Evolutionary conservation across 257 asterid genomes (phyloP).

Genomic region (Capsicum baccatum): DNA sequence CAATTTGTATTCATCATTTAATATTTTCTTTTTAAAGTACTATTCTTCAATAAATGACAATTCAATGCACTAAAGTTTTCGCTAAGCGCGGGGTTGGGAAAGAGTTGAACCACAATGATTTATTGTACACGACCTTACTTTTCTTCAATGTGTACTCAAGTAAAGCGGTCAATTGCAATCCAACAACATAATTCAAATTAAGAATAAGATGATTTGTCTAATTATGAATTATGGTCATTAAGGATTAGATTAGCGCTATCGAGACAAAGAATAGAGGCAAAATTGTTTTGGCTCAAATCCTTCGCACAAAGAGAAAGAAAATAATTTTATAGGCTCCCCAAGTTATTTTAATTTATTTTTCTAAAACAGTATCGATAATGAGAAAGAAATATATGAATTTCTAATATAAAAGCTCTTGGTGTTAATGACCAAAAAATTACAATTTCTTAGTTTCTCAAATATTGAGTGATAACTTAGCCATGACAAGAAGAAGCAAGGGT

Average conservation of each 20-base stretch:
- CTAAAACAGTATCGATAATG: background rate
- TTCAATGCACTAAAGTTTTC: too few species aligned
- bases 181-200: conserved; percentile 25
- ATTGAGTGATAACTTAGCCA: background rate
- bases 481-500: conserved; percentile 46
- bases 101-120: too few species aligned
- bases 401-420: background rate
- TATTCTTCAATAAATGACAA: too few species aligned
- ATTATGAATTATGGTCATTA: background rate
- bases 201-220: background rate
- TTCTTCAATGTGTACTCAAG: background rate
- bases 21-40: too few species aligned
- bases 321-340: background rate
- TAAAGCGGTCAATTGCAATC: background rate
- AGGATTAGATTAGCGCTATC: background rate
- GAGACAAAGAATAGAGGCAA: conserved; percentile 5
- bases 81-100: too few species aligned
- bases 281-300: conserved; percentile 22
- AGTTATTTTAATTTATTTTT: background rate
- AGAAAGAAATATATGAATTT: background rate
- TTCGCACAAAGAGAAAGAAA: conserved; percentile 12
- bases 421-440: background rate
- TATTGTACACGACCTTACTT: too few species aligned
- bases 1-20: too few species aligned
- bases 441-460: background rate